These are phyloP conservation scores for Boletus speciosus DNA, from an alignment of 768 basidiomycete genomes.

Conservation along the genomic window DNA sequence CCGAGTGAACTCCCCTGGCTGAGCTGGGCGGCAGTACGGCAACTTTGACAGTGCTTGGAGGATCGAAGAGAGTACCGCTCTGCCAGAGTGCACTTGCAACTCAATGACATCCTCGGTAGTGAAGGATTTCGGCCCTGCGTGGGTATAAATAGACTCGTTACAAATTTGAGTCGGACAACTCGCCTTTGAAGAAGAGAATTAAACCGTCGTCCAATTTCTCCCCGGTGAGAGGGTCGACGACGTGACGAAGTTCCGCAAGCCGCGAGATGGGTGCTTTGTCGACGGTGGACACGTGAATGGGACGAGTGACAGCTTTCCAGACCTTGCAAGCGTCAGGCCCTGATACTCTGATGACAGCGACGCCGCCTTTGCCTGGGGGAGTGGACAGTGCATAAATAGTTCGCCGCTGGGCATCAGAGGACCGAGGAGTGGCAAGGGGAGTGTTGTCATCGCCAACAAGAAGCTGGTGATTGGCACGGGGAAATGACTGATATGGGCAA, in stretches of 20 bases:
- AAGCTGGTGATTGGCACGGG: not conserved
- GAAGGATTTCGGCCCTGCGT: conserved; percentile 70
- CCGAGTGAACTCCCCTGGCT: conserved; percentile 85
- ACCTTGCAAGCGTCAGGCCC: conserved; percentile 68
- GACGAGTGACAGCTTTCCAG: conserved; percentile 57
- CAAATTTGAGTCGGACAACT: conserved; percentile 9
- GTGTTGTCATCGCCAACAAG: not conserved
- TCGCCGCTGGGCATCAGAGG: conserved; percentile 51
- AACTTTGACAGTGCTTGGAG: conserved; percentile 59
- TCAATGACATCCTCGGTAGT: conserved; percentile 83
- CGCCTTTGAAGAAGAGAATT: conserved; percentile 79
- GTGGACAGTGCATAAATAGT: conserved; percentile 91
- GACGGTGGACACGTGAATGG: conserved; percentile 7
- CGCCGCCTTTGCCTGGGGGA: conserved; percentile 79
- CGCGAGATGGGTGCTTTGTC: conserved; percentile 49
- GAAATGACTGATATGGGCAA: conserved; percentile 14
- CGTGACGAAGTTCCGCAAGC: conserved; percentile 65
- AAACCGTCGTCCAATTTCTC: conserved; percentile 77
- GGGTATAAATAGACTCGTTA: not conserved
- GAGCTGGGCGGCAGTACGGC: conserved; percentile 70
- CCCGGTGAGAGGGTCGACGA: conserved; percentile 58
- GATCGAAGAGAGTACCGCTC: conserved; percentile 72
- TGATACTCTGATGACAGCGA: conserved; percentile 79
- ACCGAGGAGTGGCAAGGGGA: not conserved
- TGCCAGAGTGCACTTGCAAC: conserved; percentile 83